A percentile compares a stretch with the other conserved stretches of the same genome.
phyloP scores from a whole-genome alignment of 139 green algal genomes.

The Diplosphaera chodatii region DNA sequence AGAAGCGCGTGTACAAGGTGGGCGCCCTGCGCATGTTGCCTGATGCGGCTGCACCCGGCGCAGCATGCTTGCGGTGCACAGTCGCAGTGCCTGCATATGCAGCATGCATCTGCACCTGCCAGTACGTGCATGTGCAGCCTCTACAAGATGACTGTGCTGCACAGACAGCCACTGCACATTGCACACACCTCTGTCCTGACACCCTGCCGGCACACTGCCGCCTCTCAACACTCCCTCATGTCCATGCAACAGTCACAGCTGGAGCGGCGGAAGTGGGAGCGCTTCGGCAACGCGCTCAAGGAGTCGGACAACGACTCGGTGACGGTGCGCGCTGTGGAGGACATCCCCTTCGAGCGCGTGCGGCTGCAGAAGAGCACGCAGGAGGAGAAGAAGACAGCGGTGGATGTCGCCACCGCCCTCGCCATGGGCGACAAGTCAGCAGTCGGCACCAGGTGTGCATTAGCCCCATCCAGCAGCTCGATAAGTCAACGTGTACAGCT shows the following conservation, averaged over 20 bases:
- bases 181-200: neutral
- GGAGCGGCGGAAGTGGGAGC: slow-evolving; percentile 69
- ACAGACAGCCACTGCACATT: neutral
- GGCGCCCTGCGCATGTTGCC: neutral
- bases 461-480: too few relatives aligned
- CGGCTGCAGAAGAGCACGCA: slow-evolving; percentile 68
- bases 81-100: too few relatives aligned
- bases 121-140: too few relatives aligned
- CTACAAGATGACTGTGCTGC: neutral
- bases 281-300: slow-evolving; percentile 78
- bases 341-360: slow-evolving; percentile 90
- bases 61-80: neutral
- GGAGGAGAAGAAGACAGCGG: slow-evolving; percentile 76
- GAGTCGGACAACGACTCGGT: slow-evolving; percentile 48
- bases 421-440: slow-evolving; percentile 47
- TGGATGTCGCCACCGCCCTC: slow-evolving; percentile 67
- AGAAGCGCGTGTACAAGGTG: slow-evolving; percentile 90
- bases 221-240: too few relatives aligned
- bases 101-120: too few relatives aligned
- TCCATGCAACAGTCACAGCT: slow-evolving; percentile 57
- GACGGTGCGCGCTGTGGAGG: slow-evolving; percentile 71
- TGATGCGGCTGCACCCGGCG: too few relatives aligned
- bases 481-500: too few relatives aligned
- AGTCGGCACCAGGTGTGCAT: slow-evolving; percentile 30
- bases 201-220: too few relatives aligned